Base-by-base conservation (phyloP, 2,329 filamentous ascomycete genomes). In the Fusarium sp. region DNA sequence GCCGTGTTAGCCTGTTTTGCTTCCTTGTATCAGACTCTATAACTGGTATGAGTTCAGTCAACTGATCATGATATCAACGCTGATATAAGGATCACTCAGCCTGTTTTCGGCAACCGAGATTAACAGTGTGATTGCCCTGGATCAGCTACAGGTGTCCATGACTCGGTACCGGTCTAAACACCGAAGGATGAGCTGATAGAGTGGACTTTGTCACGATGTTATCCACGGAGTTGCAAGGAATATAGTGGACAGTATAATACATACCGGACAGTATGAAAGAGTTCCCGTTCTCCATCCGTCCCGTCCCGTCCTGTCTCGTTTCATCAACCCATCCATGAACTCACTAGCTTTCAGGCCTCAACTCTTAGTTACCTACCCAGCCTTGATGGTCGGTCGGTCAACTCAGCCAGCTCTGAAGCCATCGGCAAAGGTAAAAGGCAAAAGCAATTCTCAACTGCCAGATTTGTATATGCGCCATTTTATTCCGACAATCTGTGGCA, bases 401-500 rank as follows among this genome's bases (percentile, higher is more conserved):
- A 42, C 48, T 34, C 9, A 48, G 28, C 45, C 45, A 15, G 45
- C 26, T 7, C 8, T 20, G 26, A 34, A 58, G 24, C n/a, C 55
- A 24, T 26, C 42, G 20, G 41, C 48, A 24, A 51, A 51, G 24
- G 15, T 18, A 20, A 47, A 28, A 15, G 17, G 45, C 41, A 58
- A 58, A 58, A 50, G 56, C 42, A 59, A 58, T 38, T 36, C 30
- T 59, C 56, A 59, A 59, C 56, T 57, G 41, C 68, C 72, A 58
- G 52, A 70, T 73, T 60, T 50, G 60, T 75, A 24, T 28, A 60
- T 74, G 72, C 72, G 72, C 72, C 64, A 74, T 74, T 74, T 55
- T 74, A 61, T 54, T 52, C 60, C 45, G 36, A 63, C 38, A 61
- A 62, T 62, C 50, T 71, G 57, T 62, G 69, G 56, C 66, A 48